Base-by-base conservation (phyloP, 1,284 basidiomycete genomes). In the Apiotrichum domesticum region DNA sequence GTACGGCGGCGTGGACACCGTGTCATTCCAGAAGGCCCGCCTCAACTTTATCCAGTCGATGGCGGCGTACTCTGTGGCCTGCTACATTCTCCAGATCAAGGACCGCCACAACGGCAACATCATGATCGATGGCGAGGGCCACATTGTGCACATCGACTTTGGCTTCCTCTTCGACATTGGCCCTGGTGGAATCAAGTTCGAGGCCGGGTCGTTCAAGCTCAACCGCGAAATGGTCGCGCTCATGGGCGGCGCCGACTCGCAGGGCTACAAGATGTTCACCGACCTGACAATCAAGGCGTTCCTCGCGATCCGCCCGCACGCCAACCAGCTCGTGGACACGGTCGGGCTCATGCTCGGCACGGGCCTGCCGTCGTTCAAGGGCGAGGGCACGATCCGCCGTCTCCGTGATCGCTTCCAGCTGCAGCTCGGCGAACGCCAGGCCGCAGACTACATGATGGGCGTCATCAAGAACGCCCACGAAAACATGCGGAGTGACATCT, bases 21-120 rank as follows among this genome's bases (percentile, higher is more conserved):
- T 93, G 45, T 80, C 87, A 33, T 99, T 98, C 81, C 95, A 98
- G 73, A 84, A 84, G 63, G 96, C 96, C 46, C 85, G 95, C 34
- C 80, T 91, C 63, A 97, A 97, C 78, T 99, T 99, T 72, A 91
- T 99, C 63, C 92, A 96, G 72, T 95, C 91, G 1, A 98, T 98
- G 96, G 96, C 96, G 1, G 96, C 93, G 15, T 99, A 99, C 77
- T 97, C 93, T 39, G 87, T 98, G n/a, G 90, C 92, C 10, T 98
- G 95, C 75, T 98, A 97, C 76, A 92, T 98, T 62, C 78, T 98
- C 42, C 95, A 98, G 75, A 92, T 98, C 77, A 95, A 96, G 77
- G 96, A 98, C 74, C 80, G 95, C 40, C 95, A 98, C 76, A 98
- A 98, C 70, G 95, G 95, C 21, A 98, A 98, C 74, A 98, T 98